phyloP scores from a whole-genome alignment of 345 rosid species.

The Populus pruinosa region DNA sequence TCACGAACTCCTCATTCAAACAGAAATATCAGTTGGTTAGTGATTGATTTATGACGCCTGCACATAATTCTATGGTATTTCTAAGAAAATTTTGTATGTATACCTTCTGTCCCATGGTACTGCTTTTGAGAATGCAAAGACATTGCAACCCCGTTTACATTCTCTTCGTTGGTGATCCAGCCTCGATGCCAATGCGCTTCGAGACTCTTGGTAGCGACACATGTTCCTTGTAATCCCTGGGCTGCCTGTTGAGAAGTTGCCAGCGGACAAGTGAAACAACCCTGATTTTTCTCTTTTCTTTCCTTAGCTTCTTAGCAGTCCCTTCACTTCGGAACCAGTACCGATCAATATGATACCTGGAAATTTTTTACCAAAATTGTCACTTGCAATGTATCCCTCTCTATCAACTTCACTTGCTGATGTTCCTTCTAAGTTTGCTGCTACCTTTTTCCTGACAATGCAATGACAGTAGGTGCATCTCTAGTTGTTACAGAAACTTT shows the following conservation, averaged over 20 bases:
- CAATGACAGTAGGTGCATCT: conserved; percentile 25
- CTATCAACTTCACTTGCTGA: conserved; percentile 12
- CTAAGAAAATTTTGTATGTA: background rate
- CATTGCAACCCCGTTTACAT: conserved; percentile 26
- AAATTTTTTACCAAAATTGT: conserved; percentile 17
- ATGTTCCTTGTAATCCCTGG: conserved; percentile 27
- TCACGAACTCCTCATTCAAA: background rate
- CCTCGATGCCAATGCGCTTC: conserved; percentile 29
- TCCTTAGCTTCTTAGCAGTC: conserved; percentile 20
- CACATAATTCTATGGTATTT: too few species aligned
- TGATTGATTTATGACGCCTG: too few species aligned
- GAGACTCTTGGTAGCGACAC: conserved; percentile 22
- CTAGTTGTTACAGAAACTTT: conserved; percentile 19
- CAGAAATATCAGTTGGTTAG: background rate
- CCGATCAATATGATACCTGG: conserved; percentile 37
- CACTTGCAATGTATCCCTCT: conserved; percentile 35
- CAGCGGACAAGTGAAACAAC: conserved; percentile 41
- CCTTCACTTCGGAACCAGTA: conserved; percentile 34
- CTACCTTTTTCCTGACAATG: conserved; percentile 33
- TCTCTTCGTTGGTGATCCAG: conserved; percentile 30
- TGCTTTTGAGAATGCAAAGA: conserved; percentile 1
- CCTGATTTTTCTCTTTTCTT: conserved; percentile 31
- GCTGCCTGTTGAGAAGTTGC: conserved; percentile 27
- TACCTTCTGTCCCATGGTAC: background rate
- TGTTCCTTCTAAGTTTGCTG: conserved; percentile 28